phyloP scores from a whole-genome alignment of 176 grass and related monocot genomes.

The Saccharum officinarum region DNA sequence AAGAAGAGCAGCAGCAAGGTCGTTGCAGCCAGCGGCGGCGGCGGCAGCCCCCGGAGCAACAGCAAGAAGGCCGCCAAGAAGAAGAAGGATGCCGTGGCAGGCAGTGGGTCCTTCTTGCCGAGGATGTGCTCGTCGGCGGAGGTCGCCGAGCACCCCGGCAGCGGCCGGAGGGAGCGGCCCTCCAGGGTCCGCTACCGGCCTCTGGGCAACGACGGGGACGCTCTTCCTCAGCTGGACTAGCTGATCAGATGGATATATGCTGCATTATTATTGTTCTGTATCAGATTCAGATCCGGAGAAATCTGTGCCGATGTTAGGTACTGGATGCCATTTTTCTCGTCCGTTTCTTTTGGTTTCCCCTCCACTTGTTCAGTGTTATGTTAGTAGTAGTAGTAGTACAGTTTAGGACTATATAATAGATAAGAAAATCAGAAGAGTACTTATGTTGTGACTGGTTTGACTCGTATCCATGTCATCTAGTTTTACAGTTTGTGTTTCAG shows the following conservation, averaged over 20 bases:
- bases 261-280: too few relatives aligned
- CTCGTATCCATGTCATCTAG: too few relatives aligned
- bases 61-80: background rate
- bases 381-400: too few relatives aligned
- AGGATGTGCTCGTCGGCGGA: conserved; percentile 48
- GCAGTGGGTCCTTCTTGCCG: conserved; percentile 31
- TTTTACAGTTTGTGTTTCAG: too few relatives aligned
- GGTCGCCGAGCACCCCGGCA: conserved; percentile 8
- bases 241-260: background rate
- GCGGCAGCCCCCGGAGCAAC: background rate
- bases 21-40: background rate
- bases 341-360: too few relatives aligned
- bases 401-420: too few relatives aligned
- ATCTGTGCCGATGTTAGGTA: too few relatives aligned
- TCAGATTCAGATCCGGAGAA: too few relatives aligned
- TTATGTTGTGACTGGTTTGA: too few relatives aligned
- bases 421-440: too few relatives aligned
- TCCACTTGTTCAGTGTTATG: too few relatives aligned
- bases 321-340: too few relatives aligned
- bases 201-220: conserved; percentile 9
- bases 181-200: conserved; percentile 26
- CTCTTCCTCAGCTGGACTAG: background rate
- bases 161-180: background rate
- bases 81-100: background rate
- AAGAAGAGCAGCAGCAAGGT: conserved; percentile 30